A percentile compares a stretch with the other conserved stretches of the same genome.
These are phyloP conservation scores for Oryza punctata DNA, from an alignment of 176 grass and related monocot genomes.

Conservation along the genomic window DNA sequence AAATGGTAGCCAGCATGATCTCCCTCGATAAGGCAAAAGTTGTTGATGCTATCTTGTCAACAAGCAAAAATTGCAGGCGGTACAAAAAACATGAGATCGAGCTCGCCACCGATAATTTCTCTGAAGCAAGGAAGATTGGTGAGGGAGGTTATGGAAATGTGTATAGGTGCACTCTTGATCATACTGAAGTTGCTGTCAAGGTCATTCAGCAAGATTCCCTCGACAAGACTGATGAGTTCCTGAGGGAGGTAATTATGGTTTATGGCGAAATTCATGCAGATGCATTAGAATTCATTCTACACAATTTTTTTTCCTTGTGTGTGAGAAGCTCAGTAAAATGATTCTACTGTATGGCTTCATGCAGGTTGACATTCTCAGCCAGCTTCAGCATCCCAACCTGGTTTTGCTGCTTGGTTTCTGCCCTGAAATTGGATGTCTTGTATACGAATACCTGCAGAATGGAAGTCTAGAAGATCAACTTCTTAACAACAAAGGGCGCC, in stretches of 20 bases:
- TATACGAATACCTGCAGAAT: constrained; percentile 84
- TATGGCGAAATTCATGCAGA: neutral
- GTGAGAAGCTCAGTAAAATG: neutral
- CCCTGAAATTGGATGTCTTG: constrained; percentile 66
- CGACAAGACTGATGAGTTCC: constrained; percentile 69
- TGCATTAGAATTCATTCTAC: neutral
- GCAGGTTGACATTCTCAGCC: constrained; percentile 90
- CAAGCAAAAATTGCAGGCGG: constrained; percentile 66
- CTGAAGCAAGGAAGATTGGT: constrained; percentile 81
- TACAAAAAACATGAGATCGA: constrained; percentile 83
- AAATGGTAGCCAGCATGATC: constrained; percentile 36
- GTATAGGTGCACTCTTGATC: constrained; percentile 82
- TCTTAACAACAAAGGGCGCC: constrained; percentile 30
- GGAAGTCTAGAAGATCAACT: constrained; percentile 86
- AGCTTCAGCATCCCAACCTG: constrained; percentile 81
- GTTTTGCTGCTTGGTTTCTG: constrained; percentile 79
- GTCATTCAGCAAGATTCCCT: constrained; percentile 72
- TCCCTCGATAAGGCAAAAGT: constrained; percentile 49
- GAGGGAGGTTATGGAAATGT: constrained; percentile 86
- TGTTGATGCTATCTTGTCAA: constrained; percentile 53
- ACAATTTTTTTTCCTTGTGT: neutral
- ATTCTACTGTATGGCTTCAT: neutral
- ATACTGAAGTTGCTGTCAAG: constrained; percentile 85
- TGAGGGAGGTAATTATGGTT: constrained; percentile 67
- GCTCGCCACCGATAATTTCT: constrained; percentile 84